These are phyloP conservation scores for Geotrichum histeridarum DNA, from an alignment of 1,139 yeast species.

Conservation along the genomic window DNA sequence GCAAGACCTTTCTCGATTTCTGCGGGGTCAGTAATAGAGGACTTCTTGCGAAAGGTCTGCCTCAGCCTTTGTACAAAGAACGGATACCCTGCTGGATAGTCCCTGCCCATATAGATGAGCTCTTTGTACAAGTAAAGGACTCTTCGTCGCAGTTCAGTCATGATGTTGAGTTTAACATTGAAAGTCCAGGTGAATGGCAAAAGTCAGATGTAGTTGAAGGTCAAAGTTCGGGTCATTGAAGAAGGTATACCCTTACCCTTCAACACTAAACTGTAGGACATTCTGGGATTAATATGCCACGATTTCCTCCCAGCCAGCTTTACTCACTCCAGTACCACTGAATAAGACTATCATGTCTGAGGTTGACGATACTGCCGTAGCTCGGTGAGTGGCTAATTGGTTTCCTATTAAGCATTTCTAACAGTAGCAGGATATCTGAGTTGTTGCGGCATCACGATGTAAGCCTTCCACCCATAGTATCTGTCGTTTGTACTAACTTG, in stretches of 20 bases:
- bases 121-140: slow-evolving; percentile 38
- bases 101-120: slow-evolving; percentile 37
- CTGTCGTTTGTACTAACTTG: neutral
- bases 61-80: slow-evolving; percentile 31
- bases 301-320: neutral
- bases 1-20: slow-evolving; percentile 34
- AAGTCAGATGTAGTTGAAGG: neutral
- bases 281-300: neutral
- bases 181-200: neutral
- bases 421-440: slow-evolving; percentile 25
- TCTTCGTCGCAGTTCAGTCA: slow-evolving; percentile 22
- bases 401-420: neutral
- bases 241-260: neutral
- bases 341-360: slow-evolving; percentile 1
- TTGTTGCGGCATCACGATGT: slow-evolving; percentile 31
- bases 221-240: neutral
- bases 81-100: slow-evolving; percentile 38
- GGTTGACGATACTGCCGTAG: slow-evolving; percentile 12
- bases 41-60: slow-evolving; percentile 31
- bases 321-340: neutral
- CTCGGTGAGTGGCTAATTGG: slow-evolving; percentile 6
- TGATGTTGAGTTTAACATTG: neutral
- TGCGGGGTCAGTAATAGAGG: slow-evolving; percentile 23
- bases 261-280: too few species aligned
- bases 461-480: slow-evolving; percentile 5